phyloP scores from a whole-genome alignment of 176 grass and related monocot genomes.

The Zoysia japonica region DNA sequence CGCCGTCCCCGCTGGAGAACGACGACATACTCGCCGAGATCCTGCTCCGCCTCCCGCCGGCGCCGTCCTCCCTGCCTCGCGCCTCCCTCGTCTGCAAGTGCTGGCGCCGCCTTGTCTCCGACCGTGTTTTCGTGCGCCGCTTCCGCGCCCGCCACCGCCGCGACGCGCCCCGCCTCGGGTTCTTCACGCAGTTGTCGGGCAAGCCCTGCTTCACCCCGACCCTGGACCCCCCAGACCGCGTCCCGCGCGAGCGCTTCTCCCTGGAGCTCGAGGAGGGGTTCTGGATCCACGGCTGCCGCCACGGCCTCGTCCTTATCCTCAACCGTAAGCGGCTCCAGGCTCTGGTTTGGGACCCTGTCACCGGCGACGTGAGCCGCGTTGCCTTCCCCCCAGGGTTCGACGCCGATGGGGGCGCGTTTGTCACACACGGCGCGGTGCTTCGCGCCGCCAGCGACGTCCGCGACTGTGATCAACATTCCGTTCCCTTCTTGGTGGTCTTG shows the following conservation, averaged over 20 bases:
- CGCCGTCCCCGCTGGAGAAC: not conserved
- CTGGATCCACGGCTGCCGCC: not conserved
- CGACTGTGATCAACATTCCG: not conserved
- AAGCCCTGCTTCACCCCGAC: not conserved
- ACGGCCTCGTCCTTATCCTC: not conserved
- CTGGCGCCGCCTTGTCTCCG: not conserved
- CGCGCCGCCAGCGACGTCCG: not conserved
- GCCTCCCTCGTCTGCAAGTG: not conserved
- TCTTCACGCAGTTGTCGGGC: not conserved
- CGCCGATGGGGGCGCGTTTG: not conserved
- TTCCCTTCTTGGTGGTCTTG: not conserved
- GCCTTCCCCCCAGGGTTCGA: not conserved
- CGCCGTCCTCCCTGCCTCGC: not conserved
- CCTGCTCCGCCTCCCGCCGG: not conserved
- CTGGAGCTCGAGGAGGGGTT: not conserved
- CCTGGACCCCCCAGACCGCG: not conserved
- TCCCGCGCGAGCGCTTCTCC: not conserved
- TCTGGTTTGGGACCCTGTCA: not conserved
- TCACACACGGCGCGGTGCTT: not conserved
- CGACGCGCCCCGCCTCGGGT: not conserved
- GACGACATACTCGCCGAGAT: not conserved
- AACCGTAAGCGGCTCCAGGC: not conserved
- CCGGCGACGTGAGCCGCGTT: not conserved
- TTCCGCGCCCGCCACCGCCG: not conserved
- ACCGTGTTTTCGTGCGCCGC: not conserved